Base-by-base conservation (phyloP, 2,329 filamentous ascomycete species). In the Trichoderma atrobrunneum region DNA sequence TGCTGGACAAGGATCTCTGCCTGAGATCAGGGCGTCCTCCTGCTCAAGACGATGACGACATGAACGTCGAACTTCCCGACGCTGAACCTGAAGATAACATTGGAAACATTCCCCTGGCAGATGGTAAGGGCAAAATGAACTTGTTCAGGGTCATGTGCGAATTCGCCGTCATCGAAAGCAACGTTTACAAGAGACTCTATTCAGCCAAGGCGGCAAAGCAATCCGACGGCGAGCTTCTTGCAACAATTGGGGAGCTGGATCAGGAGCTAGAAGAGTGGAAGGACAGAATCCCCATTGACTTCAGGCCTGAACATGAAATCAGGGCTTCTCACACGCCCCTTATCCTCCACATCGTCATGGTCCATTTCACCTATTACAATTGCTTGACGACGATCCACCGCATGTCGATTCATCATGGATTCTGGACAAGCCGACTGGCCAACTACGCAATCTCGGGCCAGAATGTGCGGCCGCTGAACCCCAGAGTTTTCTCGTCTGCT, bases 331-430 rank as follows among this genome's bases (percentile, higher is more conserved):
- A 98, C 80, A 97, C 94, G 0, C 95, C 95, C 1, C 86, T 98
- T n/a, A 95, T 98, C 24, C 85, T 99, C 24, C 95, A 98, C 75
- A 90, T 99, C 67, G 95, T 97, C 73, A 93, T 97, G 80, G 85
- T 99, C 72, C 96, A 99, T 81, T 97, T 99, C 78, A 92, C 94
- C 1, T 99, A 99, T 82, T 98, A 98, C 85, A 99, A 99, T 80
- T 98, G 95, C 77, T 84, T 99, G 66, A 98, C 95, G 1, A 99
- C 96, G 0, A 98, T 99, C 75, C 96, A 99, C 80, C 93, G 96
- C 66, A 99, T 98, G 96, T 97, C 94, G 56, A 93, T 98, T 34
- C 96, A 98, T 77, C 95, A 98, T 79, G 96, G 96, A 16, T 98
- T 97, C 83, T 99, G 96, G 96, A 98, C 95, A 1, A 98, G 93